A percentile compares a stretch with the other conserved stretches of the same genome.
These are phyloP conservation scores for Besnoitia besnoiti DNA, from an alignment of 169 alveolate species.

Conservation along the genomic window DNA sequence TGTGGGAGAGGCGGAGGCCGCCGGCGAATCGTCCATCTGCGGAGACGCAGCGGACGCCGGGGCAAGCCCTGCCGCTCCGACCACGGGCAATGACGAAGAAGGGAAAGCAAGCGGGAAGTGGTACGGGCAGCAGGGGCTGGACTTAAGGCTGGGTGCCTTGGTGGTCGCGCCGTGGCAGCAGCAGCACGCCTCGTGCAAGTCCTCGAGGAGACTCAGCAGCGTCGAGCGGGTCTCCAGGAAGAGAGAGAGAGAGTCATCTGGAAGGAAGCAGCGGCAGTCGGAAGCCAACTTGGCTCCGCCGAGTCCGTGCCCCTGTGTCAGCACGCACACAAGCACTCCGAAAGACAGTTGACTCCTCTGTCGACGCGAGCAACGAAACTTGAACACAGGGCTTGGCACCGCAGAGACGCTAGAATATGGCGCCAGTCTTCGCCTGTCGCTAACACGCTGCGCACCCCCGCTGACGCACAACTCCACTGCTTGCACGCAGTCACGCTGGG, in stretches of 20 bases:
- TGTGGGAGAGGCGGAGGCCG: no score
- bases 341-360: no score
- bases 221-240: slow-evolving; percentile 56
- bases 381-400: no score
- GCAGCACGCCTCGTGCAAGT: slow-evolving; percentile 60
- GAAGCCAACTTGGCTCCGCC: neutral
- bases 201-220: slow-evolving; percentile 55
- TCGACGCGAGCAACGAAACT: no score
- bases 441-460: no score
- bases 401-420: no score
- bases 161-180: slow-evolving; percentile 62
- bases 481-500: no score
- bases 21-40: no score
- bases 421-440: no score
- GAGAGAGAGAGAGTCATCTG: slow-evolving; percentile 54
- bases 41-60: slow-evolving; percentile 5
- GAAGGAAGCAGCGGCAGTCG: slow-evolving; percentile 3
- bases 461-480: no score
- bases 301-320: neutral
- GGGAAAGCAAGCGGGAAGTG: slow-evolving; percentile 11
- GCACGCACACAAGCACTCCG: no score
- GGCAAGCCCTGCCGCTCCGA: neutral
- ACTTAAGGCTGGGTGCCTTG: slow-evolving; percentile 30
- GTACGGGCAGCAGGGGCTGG: slow-evolving; percentile 27
- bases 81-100: neutral